phyloP scores from a whole-genome alignment of 1,284 basidiomycete species.

The Leccinum colubrinum region DNA sequence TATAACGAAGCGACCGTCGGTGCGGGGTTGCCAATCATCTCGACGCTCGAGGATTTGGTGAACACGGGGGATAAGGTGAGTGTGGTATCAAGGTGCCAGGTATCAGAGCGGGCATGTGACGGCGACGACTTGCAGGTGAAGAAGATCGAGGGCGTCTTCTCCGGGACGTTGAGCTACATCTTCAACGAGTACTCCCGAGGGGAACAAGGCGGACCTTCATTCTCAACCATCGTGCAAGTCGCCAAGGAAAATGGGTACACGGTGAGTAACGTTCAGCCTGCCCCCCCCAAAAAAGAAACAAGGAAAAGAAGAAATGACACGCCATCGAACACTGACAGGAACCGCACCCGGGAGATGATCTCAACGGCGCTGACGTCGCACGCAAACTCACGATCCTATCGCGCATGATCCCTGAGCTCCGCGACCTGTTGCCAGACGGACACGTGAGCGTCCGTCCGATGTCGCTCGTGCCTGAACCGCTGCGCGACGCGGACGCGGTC shows the following conservation, averaged over 20 bases:
- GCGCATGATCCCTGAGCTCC: constrained; percentile 64
- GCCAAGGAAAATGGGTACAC: constrained; percentile 96
- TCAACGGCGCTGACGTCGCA: constrained; percentile 95
- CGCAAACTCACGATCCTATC: constrained; percentile 96
- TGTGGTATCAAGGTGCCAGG: not conserved
- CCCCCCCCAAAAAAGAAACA: not conserved
- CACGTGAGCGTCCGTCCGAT: constrained; percentile 81
- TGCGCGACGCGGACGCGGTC: constrained; percentile 72
- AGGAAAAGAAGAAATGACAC: not conserved
- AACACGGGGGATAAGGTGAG: constrained; percentile 87
- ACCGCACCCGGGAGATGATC: constrained; percentile 95
- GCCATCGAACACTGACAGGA: constrained; percentile 52
- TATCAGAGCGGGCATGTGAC: not conserved
- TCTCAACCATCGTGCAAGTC: constrained; percentile 87
- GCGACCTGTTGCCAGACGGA: constrained; percentile 59
- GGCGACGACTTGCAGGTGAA: constrained; percentile 45
- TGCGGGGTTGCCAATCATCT: constrained; percentile 91
- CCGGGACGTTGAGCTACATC: constrained; percentile 97
- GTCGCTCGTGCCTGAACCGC: constrained; percentile 81
- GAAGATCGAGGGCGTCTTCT: constrained; percentile 87
- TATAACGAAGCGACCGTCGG: constrained; percentile 96
- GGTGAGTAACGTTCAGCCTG: constrained; percentile 37
- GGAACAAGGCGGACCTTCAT: constrained; percentile 57
- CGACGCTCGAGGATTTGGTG: constrained; percentile 89
- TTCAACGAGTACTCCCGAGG: constrained; percentile 94